Evolutionary conservation across 2,329 filamentous ascomycete genomes (phyloP).

Genomic region (Ceratocystis smalleyi): DNA sequence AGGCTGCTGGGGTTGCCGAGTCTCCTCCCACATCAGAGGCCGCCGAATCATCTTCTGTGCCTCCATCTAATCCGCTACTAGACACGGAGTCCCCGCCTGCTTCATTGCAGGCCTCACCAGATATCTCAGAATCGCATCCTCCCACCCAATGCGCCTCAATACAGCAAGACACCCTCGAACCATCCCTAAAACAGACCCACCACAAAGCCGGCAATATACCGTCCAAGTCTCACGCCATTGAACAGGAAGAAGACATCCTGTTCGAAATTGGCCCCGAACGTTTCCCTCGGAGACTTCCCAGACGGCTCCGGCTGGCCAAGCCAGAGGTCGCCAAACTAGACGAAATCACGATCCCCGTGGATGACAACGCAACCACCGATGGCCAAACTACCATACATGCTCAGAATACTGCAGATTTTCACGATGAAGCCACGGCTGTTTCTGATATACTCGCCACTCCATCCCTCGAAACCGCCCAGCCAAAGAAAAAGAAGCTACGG

Average conservation of each 20-base stretch:
- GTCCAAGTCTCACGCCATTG: not conserved
- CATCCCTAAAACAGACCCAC: not conserved
- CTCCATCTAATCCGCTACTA: not conserved
- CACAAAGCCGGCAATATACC: not conserved
- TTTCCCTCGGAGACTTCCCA: not conserved
- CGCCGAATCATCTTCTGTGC: not conserved
- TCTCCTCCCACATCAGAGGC: not conserved
- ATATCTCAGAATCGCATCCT: not conserved
- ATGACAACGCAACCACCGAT: not conserved
- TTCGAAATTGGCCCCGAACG: slow-evolving; percentile 1
- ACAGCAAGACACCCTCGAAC: not conserved
- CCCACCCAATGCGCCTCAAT: not conserved
- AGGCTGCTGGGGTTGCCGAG: not conserved
- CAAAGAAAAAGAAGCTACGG: slow-evolving; percentile 9
- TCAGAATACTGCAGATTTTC: not conserved
- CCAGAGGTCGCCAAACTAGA: not conserved
- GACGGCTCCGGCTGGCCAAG: not conserved
- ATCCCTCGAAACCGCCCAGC: slow-evolving; percentile 3
- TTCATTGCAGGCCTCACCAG: not conserved
- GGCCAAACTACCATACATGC: not conserved
- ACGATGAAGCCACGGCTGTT: not conserved
- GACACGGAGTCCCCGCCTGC: not conserved
- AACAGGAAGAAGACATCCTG: not conserved
- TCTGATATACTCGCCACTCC: slow-evolving; percentile 4
- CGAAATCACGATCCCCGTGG: not conserved